Evolutionary conservation across 2,329 filamentous ascomycete species (phyloP).

Genomic region (Colletotrichum lentis): DNA sequence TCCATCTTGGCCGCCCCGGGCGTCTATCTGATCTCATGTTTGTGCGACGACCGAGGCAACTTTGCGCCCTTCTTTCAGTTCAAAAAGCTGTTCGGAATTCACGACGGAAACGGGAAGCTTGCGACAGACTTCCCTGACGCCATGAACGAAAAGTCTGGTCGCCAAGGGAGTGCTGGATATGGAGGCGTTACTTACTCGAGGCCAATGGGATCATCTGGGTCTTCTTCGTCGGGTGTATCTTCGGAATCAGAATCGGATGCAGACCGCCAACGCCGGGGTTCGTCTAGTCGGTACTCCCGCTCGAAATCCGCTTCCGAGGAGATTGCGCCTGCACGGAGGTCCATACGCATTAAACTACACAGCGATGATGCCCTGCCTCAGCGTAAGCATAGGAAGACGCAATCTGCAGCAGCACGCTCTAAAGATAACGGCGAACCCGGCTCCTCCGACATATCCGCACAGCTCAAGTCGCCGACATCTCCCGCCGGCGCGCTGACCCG

Average conservation of each 20-base stretch:
- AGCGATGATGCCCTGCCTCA: slow-evolving; percentile 79
- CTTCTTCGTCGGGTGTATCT: slow-evolving; percentile 70
- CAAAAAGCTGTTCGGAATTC: slow-evolving; percentile 66
- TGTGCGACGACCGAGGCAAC: slow-evolving; percentile 80
- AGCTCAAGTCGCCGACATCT: slow-evolving; percentile 93
- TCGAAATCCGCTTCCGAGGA: slow-evolving; percentile 74
- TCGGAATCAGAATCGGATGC: slow-evolving; percentile 76
- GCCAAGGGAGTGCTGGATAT: slow-evolving; percentile 34
- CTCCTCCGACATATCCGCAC: slow-evolving; percentile 71
- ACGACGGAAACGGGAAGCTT: slow-evolving; percentile 60
- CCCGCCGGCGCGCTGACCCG: slow-evolving; percentile 80
- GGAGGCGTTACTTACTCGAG: slow-evolving; percentile 37
- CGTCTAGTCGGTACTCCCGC: slow-evolving; percentile 61
- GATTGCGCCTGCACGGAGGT: slow-evolving; percentile 73
- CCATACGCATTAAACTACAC: slow-evolving; percentile 89
- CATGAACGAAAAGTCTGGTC: slow-evolving; percentile 45
- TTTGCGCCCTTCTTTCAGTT: slow-evolving; percentile 83
- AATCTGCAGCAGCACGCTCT: slow-evolving; percentile 57
- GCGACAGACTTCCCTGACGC: slow-evolving; percentile 47
- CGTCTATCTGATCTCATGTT: slow-evolving; percentile 81
- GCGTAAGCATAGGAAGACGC: slow-evolving; percentile 73
- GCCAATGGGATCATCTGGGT: slow-evolving; percentile 52
- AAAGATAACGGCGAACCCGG: slow-evolving; percentile 51
- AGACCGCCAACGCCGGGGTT: slow-evolving; percentile 46
- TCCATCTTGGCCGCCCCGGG: slow-evolving; percentile 81